Percentiles rank a stretch among this genome's conserved stretches.
Conservation (phyloP, 2,329 filamentous ascomycete species). For the Arthroderma sp. region DNA sequence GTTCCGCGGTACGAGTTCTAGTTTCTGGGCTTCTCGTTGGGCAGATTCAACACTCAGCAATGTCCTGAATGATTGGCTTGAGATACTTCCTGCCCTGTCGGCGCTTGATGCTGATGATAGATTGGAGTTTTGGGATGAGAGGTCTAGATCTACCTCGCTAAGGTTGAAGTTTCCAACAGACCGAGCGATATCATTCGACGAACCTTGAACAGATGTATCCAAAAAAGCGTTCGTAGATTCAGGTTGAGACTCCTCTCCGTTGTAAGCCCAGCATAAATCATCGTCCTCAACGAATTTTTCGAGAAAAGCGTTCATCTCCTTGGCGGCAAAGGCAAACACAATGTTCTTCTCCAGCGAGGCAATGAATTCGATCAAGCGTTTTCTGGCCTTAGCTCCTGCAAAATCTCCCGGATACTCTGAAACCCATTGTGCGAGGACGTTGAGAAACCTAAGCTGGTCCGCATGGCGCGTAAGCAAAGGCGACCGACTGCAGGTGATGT, state of each 20-base stretch:
- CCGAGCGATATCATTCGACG: conserved; percentile 26
- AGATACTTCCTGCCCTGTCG: conserved; percentile 29
- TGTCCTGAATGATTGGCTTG: conserved; percentile 33
- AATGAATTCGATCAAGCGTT: conserved; percentile 63
- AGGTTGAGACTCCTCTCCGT: conserved; percentile 46
- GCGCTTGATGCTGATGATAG: conserved; percentile 30
- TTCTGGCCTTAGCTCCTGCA: conserved; percentile 61
- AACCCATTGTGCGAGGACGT: conserved; percentile 80
- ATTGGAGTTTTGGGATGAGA: conserved; percentile 29
- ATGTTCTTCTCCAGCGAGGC: conserved; percentile 60
- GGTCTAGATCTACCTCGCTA: conserved; percentile 29
- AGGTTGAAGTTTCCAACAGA: conserved; percentile 30
- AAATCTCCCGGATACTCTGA: conserved; percentile 86
- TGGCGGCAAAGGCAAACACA: conserved; percentile 71
- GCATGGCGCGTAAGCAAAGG: conserved; percentile 65
- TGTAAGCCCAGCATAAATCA: conserved; percentile 82
- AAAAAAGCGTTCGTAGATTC: conserved; percentile 33
- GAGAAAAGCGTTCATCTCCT: conserved; percentile 71
- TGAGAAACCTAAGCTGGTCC: conserved; percentile 70
- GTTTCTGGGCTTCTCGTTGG: conserved; percentile 59
- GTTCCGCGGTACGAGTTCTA: conserved; percentile 58
- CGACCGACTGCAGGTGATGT: conserved; percentile 61
- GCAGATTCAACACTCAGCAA: conserved; percentile 52
- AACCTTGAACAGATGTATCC: conserved; percentile 31
- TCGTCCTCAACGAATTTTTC: conserved; percentile 73